These are phyloP conservation scores for Penicillium fuscoglaucum DNA, from an alignment of 2,329 filamentous ascomycete genomes.

Conservation along the genomic window DNA sequence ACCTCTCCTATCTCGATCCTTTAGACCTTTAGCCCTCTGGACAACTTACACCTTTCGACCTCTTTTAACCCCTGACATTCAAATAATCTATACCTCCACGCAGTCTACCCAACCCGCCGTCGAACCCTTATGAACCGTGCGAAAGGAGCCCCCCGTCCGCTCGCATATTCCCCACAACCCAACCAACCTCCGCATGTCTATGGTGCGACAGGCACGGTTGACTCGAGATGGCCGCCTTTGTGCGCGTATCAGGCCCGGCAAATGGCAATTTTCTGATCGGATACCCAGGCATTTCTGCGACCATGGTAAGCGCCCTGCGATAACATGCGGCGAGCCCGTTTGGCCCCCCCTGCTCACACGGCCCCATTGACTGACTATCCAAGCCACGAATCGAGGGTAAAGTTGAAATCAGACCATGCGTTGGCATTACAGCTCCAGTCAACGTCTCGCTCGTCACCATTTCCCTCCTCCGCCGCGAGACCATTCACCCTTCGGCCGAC, in stretches of 20 bases:
- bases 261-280: constrained; percentile 97
- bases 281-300: constrained; percentile 97
- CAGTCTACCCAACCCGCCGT: background rate
- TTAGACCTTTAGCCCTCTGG: background rate
- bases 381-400: constrained; percentile 96
- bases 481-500: constrained; percentile 93
- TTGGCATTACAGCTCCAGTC: constrained; percentile 84
- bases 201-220: constrained; percentile 42
- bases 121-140: constrained; percentile 30
- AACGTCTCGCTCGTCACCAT: constrained; percentile 91
- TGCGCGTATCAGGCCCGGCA: constrained; percentile 94
- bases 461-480: constrained; percentile 88
- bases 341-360: background rate
- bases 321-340: constrained; percentile 1
- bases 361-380: constrained; percentile 18
- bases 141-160: constrained; percentile 21
- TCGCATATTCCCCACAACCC: constrained; percentile 31
- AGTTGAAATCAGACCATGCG: constrained; percentile 87
- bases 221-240: constrained; percentile 69
- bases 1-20: background rate
- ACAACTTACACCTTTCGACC: background rate
- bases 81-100: background rate
- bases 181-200: constrained; percentile 35
- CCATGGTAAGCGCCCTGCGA: constrained; percentile 67
- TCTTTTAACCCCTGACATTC: background rate